Evolutionary conservation across 768 basidiomycete species (phyloP).

Genomic region (Rossbeevera mucosa): DNA sequence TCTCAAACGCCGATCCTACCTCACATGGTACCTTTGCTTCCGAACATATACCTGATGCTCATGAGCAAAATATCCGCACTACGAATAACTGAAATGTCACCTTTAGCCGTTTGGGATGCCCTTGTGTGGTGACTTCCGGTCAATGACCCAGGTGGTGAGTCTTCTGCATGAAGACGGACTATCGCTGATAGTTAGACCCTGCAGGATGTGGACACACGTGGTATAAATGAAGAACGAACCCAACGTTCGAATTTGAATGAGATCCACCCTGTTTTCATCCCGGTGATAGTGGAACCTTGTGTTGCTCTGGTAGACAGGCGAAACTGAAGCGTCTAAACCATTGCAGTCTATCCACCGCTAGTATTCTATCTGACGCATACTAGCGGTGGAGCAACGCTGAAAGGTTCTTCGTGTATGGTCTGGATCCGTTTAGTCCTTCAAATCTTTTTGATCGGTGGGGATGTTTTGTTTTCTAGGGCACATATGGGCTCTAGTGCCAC

Average conservation of each 20-base stretch:
- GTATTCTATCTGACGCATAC: too few species aligned
- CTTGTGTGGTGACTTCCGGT: background rate
- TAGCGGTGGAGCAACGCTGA: background rate
- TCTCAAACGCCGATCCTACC: background rate
- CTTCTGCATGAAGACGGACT: too few species aligned
- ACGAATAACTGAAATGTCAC: background rate
- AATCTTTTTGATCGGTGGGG: background rate
- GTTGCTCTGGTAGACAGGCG: background rate
- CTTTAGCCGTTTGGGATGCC: background rate
- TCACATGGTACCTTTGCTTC: background rate
- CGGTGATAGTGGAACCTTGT: background rate
- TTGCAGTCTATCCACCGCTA: too few species aligned
- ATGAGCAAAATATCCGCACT: background rate
- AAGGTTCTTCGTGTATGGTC: background rate
- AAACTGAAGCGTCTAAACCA: too few species aligned
- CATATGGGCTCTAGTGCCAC: background rate
- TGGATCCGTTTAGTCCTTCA: background rate
- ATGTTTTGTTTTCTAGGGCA: background rate
- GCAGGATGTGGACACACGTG: background rate
- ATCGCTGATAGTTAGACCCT: conserved; percentile 4
- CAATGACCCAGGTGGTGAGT: background rate
- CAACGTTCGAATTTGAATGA: background rate
- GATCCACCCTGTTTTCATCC: background rate
- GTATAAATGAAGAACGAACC: background rate
- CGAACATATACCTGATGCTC: background rate